Evolutionary conservation across 306 rosid species (phyloP), one percentile per base, ranked within the genome.

Genomic region (Aeschynomene evenia): DNA sequence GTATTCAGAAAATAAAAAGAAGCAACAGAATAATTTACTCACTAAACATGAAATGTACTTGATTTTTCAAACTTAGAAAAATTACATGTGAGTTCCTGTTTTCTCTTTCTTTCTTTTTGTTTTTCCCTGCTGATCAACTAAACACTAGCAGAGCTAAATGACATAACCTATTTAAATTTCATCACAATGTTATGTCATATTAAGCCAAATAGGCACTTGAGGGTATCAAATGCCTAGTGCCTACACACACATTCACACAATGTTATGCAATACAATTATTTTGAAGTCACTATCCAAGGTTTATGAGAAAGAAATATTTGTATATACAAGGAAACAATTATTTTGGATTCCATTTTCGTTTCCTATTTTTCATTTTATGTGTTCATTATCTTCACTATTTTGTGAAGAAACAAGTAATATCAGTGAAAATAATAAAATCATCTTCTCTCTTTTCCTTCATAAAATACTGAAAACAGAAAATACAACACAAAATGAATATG

Each of bases 221-320:
- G 33, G 60, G 19, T 43, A 33, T 66, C 77, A 74, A 63, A 65
- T 55, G 67, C 42, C 60, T 39, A 63, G 57, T 55, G 67, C 51
- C 60, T 39, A 50, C 5, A 68, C 22, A 68, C 31, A 6, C 5
- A 68, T 15, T 51, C 31, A 6, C 51, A 51, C 16, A 50, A 14
- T 33, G 49, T 8, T 4, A 6, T 20, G 49, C 7, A 50, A 67
- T 34, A 13, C 34, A 28, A 33, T 13, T 18, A 49, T 49, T 26
- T 18, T 29, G 16, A 51, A 19, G 48, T 20, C 16, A 59, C 66
- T 18, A 19, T 59, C 48, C 66, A 59, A 36, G 66, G 48, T 59
- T 3, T 8, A 8, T 7, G 22, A 21, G 23, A 20, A 48, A 51
- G 31, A 12, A 15, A 67, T 67, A 26, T 26, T 2, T 26, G 4